A percentile compares a stretch with the other conserved stretches of the same genome.
Evolutionary conservation across 768 basidiomycete species (phyloP).

Genomic region (Phaffia tasmanica): DNA sequence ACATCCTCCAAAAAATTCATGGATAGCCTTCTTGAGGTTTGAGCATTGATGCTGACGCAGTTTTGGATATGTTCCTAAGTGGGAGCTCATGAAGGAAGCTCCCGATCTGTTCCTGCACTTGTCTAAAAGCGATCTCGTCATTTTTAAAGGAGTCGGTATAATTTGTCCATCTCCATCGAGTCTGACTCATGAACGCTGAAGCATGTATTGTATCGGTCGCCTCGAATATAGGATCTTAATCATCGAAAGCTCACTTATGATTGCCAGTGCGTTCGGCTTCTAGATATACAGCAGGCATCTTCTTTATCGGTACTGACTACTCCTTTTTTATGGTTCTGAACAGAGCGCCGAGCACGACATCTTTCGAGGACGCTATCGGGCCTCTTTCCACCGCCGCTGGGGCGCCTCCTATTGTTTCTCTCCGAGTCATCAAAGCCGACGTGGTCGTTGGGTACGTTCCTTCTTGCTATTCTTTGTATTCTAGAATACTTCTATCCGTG

Average conservation of each 20-base stretch:
- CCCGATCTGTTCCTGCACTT: constrained; percentile 88
- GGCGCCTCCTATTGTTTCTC: constrained; percentile 70
- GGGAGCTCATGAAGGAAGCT: constrained; percentile 71
- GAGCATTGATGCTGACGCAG: background rate
- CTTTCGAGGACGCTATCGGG: constrained; percentile 82
- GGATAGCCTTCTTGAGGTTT: background rate
- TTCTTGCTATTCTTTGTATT: background rate
- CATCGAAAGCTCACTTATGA: constrained; percentile 58
- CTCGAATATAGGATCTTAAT: constrained; percentile 52
- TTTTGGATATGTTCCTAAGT: constrained; percentile 32
- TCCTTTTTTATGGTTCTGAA: no score
- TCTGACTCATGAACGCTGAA: background rate
- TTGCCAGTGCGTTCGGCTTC: constrained; percentile 31
- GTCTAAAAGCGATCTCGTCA: constrained; percentile 74
- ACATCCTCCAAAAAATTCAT: background rate
- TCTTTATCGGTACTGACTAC: no score
- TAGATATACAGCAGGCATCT: no score
- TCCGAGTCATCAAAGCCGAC: constrained; percentile 67
- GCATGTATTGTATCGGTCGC: background rate
- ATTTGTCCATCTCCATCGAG: background rate
- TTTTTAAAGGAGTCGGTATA: constrained; percentile 59
- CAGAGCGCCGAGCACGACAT: constrained; percentile 46
- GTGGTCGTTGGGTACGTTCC: background rate
- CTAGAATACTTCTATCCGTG: background rate
- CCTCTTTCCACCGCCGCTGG: constrained; percentile 81